Base-by-base conservation (phyloP, 306 rosid genomes). In the Glycine latifolia region DNA sequence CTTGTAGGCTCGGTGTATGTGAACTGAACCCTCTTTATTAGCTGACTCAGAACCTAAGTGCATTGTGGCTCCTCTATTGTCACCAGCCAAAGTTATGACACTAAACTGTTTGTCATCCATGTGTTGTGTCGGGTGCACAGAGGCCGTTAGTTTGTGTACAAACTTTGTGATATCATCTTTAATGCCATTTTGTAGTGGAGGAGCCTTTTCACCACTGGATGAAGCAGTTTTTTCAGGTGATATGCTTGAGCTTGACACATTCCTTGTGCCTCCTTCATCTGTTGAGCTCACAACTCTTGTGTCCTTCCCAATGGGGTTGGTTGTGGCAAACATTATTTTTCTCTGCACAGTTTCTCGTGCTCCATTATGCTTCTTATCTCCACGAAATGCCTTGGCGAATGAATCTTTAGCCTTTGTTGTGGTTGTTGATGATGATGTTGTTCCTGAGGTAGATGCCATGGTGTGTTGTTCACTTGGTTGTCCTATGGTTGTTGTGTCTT, bases 31-130 rank as follows among this genome's bases (percentile, higher is more conserved):
- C 6, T 89, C 92, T 81, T 66, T 85, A 47, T 76, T 79, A 0
- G 26, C 87, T 55, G 79, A 56, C 7, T 87, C 88, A 6, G 87
- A 87, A 71, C 81, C 87, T 12, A 87, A 2, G 16, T 85, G 79
- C 94, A 93, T 91, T 35, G 89, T 66, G 20, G 98, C 92, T 85
- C 98, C 99, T 86, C 83, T 91, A 83, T 95, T 95, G 54, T 93
- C 93, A 37, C 99, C 99, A 6, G 89, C 66, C 39, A 95, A 58
- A 8, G 97, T 91, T 73, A 89, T 82, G 67, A 88, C 87, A 83
- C 75, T 84, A 46, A 88, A 77, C 61, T 85, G 80, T 3, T 69
- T 85, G 50, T 89, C 92, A 41, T 83, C 91, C 71, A 33, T 56
- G 58, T 79, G 33, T 2, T 84, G 80, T 48, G 55, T 35, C 55